phyloP scores from a whole-genome alignment of 2,329 filamentous ascomycete species.

The Zymoseptoria brevis region DNA sequence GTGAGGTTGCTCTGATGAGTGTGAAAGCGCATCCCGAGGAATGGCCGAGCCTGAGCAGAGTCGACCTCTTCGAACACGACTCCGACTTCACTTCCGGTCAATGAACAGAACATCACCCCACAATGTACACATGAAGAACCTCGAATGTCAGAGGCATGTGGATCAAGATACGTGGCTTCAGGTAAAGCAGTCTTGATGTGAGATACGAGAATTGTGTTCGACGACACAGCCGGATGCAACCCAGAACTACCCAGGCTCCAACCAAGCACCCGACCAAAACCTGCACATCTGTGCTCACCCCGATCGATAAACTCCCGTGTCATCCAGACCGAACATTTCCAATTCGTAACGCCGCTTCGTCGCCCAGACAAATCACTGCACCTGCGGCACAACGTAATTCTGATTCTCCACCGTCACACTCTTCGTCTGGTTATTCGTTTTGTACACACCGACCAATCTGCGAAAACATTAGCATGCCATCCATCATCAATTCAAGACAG shows the following conservation, averaged over 20 bases:
- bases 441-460: constrained; percentile 93
- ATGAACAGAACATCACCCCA: too few species aligned
- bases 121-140: too few species aligned
- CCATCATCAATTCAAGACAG: background rate
- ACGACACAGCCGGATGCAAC: background rate
- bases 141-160: background rate
- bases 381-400: constrained; percentile 34
- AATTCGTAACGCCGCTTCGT: background rate
- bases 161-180: background rate
- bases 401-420: constrained; percentile 47
- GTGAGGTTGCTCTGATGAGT: background rate
- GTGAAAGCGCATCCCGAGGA: background rate
- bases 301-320: background rate
- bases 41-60: background rate
- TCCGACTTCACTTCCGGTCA: too few species aligned
- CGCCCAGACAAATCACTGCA: constrained; percentile 1
- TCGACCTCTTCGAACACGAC: too few species aligned
- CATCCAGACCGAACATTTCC: background rate
- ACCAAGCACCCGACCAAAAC: background rate
- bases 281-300: background rate
- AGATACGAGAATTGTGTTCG: background rate
- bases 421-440: constrained; percentile 77
- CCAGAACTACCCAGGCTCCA: background rate
- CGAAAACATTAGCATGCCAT: constrained; percentile 11
- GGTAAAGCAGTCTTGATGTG: background rate